Percentiles rank a stretch among this genome's conserved stretches.
phyloP scores from a whole-genome alignment of 2,329 filamentous ascomycete genomes.

The Parascedosporium putredinis region DNA sequence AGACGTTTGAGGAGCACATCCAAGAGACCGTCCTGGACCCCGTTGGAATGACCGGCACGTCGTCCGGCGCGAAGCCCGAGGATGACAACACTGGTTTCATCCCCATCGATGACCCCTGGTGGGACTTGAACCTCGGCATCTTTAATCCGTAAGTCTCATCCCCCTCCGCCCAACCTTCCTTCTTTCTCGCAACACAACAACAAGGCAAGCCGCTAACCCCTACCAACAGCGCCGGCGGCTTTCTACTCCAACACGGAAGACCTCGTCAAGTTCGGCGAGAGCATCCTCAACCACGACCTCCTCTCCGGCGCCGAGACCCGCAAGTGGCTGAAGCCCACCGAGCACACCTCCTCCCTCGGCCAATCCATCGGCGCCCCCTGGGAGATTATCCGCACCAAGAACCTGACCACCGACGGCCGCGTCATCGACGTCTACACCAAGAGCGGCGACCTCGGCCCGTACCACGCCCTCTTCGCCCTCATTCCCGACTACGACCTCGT shows the following conservation, averaged over 20 bases:
- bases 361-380: constrained; percentile 33
- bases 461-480: constrained; percentile 28
- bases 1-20: constrained; percentile 26
- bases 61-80: constrained; percentile 21
- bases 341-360: constrained; percentile 25
- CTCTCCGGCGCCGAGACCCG: constrained; percentile 27
- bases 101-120: constrained; percentile 21
- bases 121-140: constrained; percentile 23
- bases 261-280: constrained; percentile 28
- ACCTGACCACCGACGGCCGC: constrained; percentile 25
- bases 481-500: constrained; percentile 36
- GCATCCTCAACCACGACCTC: constrained; percentile 31
- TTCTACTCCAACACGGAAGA: constrained; percentile 32
- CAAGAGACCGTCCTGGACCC: constrained; percentile 29
- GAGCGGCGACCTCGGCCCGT: constrained; percentile 29
- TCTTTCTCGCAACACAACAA: too few species aligned
- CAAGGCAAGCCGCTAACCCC: too few species aligned
- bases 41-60: constrained; percentile 30
- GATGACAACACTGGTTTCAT: constrained; percentile 21
- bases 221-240: constrained; percentile 22
- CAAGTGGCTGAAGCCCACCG: constrained; percentile 33
- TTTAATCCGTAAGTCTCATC: constrained; percentile 22
- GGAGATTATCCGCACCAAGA: constrained; percentile 32
- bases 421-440: constrained; percentile 37
- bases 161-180: background rate